Evolutionary conservation across 192 early-diverging fungal species (phyloP), one percentile per base, ranked within the genome.

Genomic region (Mortierella antarctica): DNA sequence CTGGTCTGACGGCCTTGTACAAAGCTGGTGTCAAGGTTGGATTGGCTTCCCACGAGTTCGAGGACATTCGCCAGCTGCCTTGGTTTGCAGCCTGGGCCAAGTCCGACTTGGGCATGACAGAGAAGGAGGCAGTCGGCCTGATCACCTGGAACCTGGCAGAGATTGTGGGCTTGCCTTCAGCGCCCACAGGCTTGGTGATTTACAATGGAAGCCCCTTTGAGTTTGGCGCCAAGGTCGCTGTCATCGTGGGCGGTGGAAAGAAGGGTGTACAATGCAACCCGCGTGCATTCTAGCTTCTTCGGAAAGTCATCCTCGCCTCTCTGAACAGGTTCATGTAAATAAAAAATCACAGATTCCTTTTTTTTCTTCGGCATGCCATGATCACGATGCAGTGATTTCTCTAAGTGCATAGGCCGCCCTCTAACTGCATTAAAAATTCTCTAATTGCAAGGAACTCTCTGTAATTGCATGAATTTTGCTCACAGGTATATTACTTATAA

Each of bases 51-150:
- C 2, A 57, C 0, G 83, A 82, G 64, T 84, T 87, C 49, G 74
- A 74, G 5, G 58, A 82, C 54, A 78, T 85, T 7, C 88, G 91
- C 23, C 86, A 89, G 54, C 65, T 94, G 55, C 82, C 89, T 11
- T 94, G 91, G 91, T 89, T 92, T 77, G 93, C 93, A 5, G 93
- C 91, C 12, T 92, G 91, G 90, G 69, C 69, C 8, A 80, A 89
- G 50, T 74, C 84, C 7, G 69, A 71, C 15, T 8, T 71, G 7
- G 60, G 58, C 11, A 9, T 71, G 47, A 50, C 59, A 14, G 90
- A 84, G 63, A 68, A 74, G 14, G 90, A 93, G 23, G 91, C 91
- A 0, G 82, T 93, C 42, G 89, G 86, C 2, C 84, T 89, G 40
- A 85, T 94, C 47, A 90, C 91, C 11, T 92, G 88, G 84, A 89